phyloP scores from a whole-genome alignment of 176 grass and related monocot genomes.

The Oryza rufipogon region DNA sequence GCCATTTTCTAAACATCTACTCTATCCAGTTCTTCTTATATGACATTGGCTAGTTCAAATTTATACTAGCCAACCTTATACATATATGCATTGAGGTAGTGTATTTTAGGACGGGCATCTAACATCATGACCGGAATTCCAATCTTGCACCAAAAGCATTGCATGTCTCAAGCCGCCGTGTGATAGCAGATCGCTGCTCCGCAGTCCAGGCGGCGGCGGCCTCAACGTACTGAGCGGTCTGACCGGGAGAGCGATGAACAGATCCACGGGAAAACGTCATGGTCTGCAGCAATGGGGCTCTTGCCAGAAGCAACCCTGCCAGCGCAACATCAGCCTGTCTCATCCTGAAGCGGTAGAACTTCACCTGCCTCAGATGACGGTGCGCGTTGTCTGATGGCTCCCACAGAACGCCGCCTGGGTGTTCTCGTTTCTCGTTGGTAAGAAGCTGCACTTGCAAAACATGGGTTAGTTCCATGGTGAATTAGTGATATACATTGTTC shows the following conservation, averaged over 20 bases:
- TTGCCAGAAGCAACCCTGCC: background rate
- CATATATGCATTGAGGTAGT: too few species aligned
- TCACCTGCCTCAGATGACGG: background rate
- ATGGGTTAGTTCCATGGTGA: background rate
- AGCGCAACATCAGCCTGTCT: background rate
- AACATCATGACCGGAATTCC: background rate
- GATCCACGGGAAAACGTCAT: background rate
- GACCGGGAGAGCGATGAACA: background rate
- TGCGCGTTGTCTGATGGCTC: background rate
- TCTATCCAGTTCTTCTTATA: too few species aligned
- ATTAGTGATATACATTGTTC: background rate
- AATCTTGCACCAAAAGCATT: background rate
- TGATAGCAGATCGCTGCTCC: background rate
- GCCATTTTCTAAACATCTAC: too few species aligned
- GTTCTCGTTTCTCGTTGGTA: background rate
- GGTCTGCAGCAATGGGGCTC: background rate
- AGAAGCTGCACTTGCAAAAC: background rate
- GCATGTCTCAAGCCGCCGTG: background rate
- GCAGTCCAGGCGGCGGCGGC: background rate
- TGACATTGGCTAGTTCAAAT: too few species aligned
- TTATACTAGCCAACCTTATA: background rate
- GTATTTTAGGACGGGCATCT: too few species aligned
- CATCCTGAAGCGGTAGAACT: background rate
- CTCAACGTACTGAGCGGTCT: background rate
- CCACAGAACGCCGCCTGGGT: background rate